Evolutionary conservation across 176 grass and related monocot genomes (phyloP), one percentile per base, ranked within the genome.

Genomic region (Oryza brachyantha): DNA sequence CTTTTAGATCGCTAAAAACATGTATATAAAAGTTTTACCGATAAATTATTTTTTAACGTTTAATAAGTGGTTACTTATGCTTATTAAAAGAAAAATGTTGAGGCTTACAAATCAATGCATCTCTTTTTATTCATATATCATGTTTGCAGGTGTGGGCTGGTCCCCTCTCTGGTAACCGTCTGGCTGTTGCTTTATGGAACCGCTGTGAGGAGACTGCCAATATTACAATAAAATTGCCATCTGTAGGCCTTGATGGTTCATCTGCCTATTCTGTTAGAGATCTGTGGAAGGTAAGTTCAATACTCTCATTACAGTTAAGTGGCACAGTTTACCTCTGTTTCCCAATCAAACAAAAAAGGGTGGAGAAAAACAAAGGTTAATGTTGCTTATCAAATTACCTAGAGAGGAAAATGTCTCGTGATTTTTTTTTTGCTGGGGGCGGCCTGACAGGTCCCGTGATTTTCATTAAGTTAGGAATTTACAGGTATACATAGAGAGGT

Each of bases 91-190:
- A n/a, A n/a, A n/a, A n/a, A n/a, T n/a, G n/a, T n/a, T n/a, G n/a
- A n/a, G n/a, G n/a, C n/a, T n/a, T 2, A 2, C 19, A 35, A 9
- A 61, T 37, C 35, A 59, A 38, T 10, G 17, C 29, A 50, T 67
- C 61, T 8, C 54, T 50, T 62, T 52, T 61, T 21, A 60, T 40
- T 69, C 29, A 54, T 22, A 25, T 68, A 54, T 83, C 55, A 73
- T 37, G 17, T 72, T 67, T 76, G 79, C 84, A 94, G 94, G 94
- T 97, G 41, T 97, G 94, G 94, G 89, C 91, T 61, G 94, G 91
- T 24, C 94, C 91, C 25, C 83, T 97, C 21, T 94, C 89, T 70
- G 87, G 64, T 39, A 88, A 86, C n/a, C 73, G 89, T 39, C 58
- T 94, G 31, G 77, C 81, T 62, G 52, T 97, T 67, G 80, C 85